phyloP scores from a whole-genome alignment of 2,329 filamentous ascomycete genomes.

The Pestalotiopsis sp. region DNA sequence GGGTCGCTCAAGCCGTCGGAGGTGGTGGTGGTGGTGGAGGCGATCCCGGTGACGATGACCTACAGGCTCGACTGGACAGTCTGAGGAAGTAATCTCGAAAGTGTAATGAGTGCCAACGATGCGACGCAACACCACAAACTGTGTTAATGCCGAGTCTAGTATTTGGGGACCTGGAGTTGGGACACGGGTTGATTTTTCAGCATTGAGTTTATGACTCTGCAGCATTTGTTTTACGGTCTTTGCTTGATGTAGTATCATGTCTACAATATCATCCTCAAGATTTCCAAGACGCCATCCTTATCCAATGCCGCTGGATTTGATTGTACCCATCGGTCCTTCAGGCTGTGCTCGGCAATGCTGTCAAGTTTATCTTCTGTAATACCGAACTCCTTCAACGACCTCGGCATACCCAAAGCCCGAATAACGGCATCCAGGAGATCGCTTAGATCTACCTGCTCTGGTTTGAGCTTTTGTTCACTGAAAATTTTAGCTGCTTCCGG shows the following conservation, averaged over 20 bases:
- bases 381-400: constrained; percentile 52
- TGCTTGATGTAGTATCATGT: constrained; percentile 3
- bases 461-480: constrained; percentile 23
- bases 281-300: constrained; percentile 53
- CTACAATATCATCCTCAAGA: constrained; percentile 38
- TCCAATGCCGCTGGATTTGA: constrained; percentile 55
- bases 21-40: constrained; percentile 50
- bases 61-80: constrained; percentile 92
- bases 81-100: constrained; percentile 58
- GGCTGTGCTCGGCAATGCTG: constrained; percentile 48
- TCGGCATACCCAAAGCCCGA: constrained; percentile 55
- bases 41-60: constrained; percentile 81
- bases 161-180: not conserved
- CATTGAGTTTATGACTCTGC: constrained; percentile 15
- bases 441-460: constrained; percentile 44
- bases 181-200: not conserved
- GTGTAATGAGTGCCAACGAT: not conserved
- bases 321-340: constrained; percentile 52
- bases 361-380: constrained; percentile 51
- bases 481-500: constrained; percentile 35
- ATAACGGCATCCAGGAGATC: constrained; percentile 56
- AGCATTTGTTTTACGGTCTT: constrained; percentile 16
- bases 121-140: not conserved
- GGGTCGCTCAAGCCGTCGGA: constrained; percentile 85
- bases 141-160: not conserved